phyloP scores from a whole-genome alignment of 75 land plant genomes.

The Sequoia sempervirens region DNA sequence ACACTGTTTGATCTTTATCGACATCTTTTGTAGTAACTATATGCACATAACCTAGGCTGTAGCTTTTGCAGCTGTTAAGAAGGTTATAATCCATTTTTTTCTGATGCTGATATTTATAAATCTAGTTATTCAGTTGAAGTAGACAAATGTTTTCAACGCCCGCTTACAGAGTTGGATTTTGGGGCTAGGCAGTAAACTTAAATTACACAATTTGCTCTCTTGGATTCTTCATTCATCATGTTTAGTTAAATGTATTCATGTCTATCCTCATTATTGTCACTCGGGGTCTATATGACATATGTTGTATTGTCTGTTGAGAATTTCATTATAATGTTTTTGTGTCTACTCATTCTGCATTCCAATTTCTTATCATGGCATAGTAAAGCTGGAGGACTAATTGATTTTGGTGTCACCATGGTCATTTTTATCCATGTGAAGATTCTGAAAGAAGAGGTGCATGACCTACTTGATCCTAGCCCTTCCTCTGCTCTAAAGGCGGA shows the following conservation, averaged over 20 bases:
- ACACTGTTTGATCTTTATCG: not conserved
- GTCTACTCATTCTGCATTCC: not conserved
- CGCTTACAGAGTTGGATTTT: not conserved
- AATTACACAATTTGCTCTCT: not conserved
- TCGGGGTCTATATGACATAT: not conserved
- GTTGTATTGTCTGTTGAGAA: not conserved
- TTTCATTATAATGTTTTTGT: not conserved
- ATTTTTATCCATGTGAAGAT: conserved; percentile 49
- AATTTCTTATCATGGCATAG: not conserved
- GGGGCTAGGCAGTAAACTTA: not conserved
- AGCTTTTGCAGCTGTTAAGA: not conserved
- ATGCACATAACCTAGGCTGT: not conserved
- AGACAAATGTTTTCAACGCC: not conserved
- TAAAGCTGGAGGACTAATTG: conserved; percentile 5
- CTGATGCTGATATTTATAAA: not conserved
- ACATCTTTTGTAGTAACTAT: not conserved
- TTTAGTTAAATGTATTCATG: not conserved
- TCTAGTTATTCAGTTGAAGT: not conserved
- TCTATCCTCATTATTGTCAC: not conserved
- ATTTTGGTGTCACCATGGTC: not conserved
- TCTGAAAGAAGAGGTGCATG: conserved; percentile 93
- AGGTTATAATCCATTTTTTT: not conserved
- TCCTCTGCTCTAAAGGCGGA: conserved; percentile 48
- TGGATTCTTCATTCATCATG: not conserved
- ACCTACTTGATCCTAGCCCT: conserved; percentile 75